These are phyloP conservation scores for Pezicula carpinea DNA, from an alignment of 2,329 filamentous ascomycete genomes.

Conservation along the genomic window DNA sequence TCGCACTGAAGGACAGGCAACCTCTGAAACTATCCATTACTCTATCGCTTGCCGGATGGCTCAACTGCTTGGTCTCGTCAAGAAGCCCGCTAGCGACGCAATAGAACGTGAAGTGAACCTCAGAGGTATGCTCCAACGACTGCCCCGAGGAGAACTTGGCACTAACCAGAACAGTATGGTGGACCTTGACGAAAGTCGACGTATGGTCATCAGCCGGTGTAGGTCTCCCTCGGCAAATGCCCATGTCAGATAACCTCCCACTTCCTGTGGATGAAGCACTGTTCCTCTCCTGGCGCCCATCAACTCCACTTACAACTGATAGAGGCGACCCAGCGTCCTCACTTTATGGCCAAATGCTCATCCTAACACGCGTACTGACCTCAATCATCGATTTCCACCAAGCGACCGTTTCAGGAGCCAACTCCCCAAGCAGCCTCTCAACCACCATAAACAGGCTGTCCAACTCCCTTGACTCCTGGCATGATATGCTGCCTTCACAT, in stretches of 20 bases:
- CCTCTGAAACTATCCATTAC: conserved; percentile 17
- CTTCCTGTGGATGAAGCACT: conserved; percentile 15
- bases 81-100: conserved; percentile 4
- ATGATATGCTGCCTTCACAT: conserved; percentile 28
- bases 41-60: conserved; percentile 17
- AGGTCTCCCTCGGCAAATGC: conserved; percentile 16
- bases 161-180: conserved; percentile 17
- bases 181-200: conserved; percentile 20
- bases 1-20: conserved; percentile 12
- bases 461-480: conserved; percentile 31
- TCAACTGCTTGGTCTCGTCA: conserved; percentile 15
- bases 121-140: conserved; percentile 8
- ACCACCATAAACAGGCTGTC: conserved; percentile 22
- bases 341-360: conserved; percentile 33
- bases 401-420: conserved; percentile 24
- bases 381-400: conserved; percentile 36
- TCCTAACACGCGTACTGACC: conserved; percentile 33
- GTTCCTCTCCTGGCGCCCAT: conserved; percentile 6
- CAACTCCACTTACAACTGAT: neutral
- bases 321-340: conserved; percentile 4
- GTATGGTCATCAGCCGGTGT: conserved; percentile 20
- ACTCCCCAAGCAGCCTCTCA: conserved; percentile 7
- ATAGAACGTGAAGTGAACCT: conserved; percentile 18
- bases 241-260: conserved; percentile 8
- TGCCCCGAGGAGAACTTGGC: neutral